Conservation (phyloP, 2,329 filamentous ascomycete genomes). For the Aspergillus oerlinghausenensis region DNA sequence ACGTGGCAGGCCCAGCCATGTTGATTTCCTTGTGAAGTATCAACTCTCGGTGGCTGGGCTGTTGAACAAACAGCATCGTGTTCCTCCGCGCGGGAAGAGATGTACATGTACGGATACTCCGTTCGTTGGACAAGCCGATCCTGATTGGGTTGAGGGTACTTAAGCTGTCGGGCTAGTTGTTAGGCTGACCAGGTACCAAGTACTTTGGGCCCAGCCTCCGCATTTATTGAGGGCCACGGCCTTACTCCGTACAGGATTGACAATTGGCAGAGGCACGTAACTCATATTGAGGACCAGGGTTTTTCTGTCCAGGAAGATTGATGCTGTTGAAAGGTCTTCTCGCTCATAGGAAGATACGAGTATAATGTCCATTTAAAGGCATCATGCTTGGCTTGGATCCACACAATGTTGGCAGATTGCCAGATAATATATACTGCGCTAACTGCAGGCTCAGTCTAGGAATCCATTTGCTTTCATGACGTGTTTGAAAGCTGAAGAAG, state of each 20-base stretch:
- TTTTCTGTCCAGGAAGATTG: neutral
- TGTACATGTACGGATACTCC: too few species aligned
- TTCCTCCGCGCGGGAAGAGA: too few species aligned
- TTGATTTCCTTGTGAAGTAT: conserved; percentile 8
- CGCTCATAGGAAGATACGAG: neutral
- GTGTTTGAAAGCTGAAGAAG: neutral
- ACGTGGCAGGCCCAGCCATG: conserved; percentile 15
- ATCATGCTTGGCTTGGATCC: too few species aligned
- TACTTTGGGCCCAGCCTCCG: conserved; percentile 9
- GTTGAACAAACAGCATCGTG: neutral
- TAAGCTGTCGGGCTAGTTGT: conserved; percentile 11
- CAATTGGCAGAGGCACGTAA: conserved; percentile 4
- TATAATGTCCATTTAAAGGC: neutral
- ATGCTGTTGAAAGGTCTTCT: neutral
- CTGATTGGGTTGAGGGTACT: conserved; percentile 12
- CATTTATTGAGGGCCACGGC: conserved; percentile 1
- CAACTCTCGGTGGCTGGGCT: conserved; percentile 6
- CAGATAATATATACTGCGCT: too few species aligned
- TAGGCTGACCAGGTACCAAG: conserved; percentile 3
- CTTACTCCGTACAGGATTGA: conserved; percentile 1
- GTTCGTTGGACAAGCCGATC: neutral
- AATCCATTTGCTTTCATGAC: neutral
- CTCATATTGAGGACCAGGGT: neutral
- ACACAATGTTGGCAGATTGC: too few species aligned
- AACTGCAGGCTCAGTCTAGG: too few species aligned